Conservation (phyloP, 176 grass and related monocot genomes). For the Zizania latifolia region DNA sequence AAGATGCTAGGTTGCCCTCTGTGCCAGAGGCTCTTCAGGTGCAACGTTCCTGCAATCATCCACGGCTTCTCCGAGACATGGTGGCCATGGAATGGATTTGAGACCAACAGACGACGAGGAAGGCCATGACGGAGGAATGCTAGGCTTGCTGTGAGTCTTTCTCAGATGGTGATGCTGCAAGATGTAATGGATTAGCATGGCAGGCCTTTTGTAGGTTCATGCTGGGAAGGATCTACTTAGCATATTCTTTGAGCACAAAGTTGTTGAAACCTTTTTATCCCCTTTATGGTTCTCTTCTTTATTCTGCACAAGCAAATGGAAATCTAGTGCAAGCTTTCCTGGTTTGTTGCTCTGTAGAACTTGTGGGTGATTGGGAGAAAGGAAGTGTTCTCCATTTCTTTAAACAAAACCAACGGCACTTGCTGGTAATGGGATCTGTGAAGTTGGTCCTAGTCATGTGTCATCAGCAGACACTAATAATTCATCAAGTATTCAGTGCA, state of each 20-base stretch:
- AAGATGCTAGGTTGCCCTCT: constrained; percentile 48
- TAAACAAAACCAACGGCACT: not conserved
- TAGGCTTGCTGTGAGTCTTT: not conserved
- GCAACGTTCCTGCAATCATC: not conserved
- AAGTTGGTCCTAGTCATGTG: not conserved
- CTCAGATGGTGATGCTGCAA: not conserved
- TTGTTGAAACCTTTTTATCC: constrained; percentile 11
- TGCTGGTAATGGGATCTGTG: not conserved
- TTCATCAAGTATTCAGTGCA: not conserved
- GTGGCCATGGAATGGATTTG: not conserved
- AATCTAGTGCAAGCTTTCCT: constrained; percentile 27
- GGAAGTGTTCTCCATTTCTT: not conserved
- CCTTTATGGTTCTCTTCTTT: constrained; percentile 27
- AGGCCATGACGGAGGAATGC: constrained; percentile 8
- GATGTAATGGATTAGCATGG: constrained; percentile 4
- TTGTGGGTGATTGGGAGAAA: constrained; percentile 30
- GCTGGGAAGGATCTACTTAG: constrained; percentile 31
- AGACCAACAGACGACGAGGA: not conserved
- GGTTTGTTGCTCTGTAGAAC: constrained; percentile 24
- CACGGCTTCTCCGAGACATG: not conserved
- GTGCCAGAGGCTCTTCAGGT: constrained; percentile 23
- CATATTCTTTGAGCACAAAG: constrained; percentile 45
- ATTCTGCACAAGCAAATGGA: constrained; percentile 27
- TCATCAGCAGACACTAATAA: not conserved
- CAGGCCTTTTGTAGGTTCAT: constrained; percentile 44